These are phyloP conservation scores for Pythium diclinum DNA, from an alignment of 352 stramenopile species.

Conservation along the genomic window DNA sequence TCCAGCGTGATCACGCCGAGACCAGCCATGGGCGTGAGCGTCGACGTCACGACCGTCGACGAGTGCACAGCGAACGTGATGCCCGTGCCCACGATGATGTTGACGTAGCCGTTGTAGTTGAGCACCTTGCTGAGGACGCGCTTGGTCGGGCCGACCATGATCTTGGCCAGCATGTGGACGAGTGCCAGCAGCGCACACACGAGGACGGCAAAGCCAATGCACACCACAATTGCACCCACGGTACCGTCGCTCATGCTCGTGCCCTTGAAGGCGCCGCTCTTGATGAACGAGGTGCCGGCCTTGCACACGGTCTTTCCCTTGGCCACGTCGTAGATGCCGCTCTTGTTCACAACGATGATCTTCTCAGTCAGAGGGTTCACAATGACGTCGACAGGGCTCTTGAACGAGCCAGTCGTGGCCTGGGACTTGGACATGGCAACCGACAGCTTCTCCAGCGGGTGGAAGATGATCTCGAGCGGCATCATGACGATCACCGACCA, in stretches of 20 bases:
- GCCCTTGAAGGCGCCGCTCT: slow-evolving; percentile 33
- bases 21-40: slow-evolving; percentile 87
- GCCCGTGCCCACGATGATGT: slow-evolving; percentile 79
- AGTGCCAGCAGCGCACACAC: slow-evolving; percentile 45
- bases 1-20: slow-evolving; percentile 86
- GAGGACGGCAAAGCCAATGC: slow-evolving; percentile 46
- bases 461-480: slow-evolving; percentile 37
- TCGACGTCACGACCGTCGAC: slow-evolving; percentile 89
- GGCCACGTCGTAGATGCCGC: slow-evolving; percentile 14
- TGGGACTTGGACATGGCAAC: slow-evolving; percentile 13
- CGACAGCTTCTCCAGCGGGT: slow-evolving; percentile 36
- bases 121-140: slow-evolving; percentile 84
- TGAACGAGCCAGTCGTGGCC: slow-evolving; percentile 7
- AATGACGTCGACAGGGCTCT: slow-evolving; percentile 19
- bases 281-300: slow-evolving; percentile 33
- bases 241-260: slow-evolving; percentile 36
- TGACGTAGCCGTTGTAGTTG: slow-evolving; percentile 88
- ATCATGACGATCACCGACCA: slow-evolving; percentile 44
- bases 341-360: slow-evolving; percentile 20
- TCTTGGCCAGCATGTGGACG: slow-evolving; percentile 51
- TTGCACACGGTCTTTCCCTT: slow-evolving; percentile 32
- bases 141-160: slow-evolving; percentile 84
- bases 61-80: slow-evolving; percentile 90
- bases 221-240: slow-evolving; percentile 44
- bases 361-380: slow-evolving; percentile 15